phyloP scores from a whole-genome alignment of 345 rosid species.

The Physaria fendleri region DNA sequence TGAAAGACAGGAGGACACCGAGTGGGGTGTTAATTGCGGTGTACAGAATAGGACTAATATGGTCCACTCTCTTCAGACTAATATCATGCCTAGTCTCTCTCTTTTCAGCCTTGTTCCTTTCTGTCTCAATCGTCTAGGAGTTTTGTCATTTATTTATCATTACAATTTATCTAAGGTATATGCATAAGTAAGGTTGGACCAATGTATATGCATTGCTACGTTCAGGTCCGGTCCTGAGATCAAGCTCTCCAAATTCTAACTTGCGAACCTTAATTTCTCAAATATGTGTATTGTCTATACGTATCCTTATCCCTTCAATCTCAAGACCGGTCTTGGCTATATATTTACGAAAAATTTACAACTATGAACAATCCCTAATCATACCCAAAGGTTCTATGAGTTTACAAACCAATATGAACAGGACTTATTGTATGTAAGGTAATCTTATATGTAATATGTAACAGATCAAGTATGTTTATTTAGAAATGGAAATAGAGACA shows the following conservation, averaged over 20 bases:
- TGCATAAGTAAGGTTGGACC: slow-evolving; percentile 9
- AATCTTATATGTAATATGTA: neutral
- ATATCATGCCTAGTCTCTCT: neutral
- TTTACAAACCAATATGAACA: neutral
- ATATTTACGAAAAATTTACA: slow-evolving; percentile 5
- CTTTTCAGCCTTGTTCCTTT: slow-evolving; percentile 22
- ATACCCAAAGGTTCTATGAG: neutral
- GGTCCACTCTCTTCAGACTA: slow-evolving; percentile 13
- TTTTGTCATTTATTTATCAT: slow-evolving; percentile 17
- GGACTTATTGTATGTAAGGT: neutral
- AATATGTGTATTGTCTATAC: too few relatives aligned
- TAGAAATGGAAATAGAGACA: neutral
- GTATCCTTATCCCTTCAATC: too few relatives aligned
- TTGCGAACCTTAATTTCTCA: too few relatives aligned
- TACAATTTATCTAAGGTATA: slow-evolving; percentile 7
- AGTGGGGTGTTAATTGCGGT: slow-evolving; percentile 32
- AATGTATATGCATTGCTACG: neutral
- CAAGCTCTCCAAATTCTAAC: too few relatives aligned
- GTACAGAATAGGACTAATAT: slow-evolving; percentile 20
- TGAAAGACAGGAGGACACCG: slow-evolving; percentile 32
- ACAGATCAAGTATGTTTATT: neutral
- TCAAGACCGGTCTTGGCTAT: too few relatives aligned
- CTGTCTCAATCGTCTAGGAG: slow-evolving; percentile 22
- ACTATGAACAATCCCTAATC: neutral
- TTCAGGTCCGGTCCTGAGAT: too few relatives aligned